Evolutionary conservation across 331 rosid genomes (phyloP), one percentile per base, ranked within the genome.

Genomic region (Pyracantha coccinea): DNA sequence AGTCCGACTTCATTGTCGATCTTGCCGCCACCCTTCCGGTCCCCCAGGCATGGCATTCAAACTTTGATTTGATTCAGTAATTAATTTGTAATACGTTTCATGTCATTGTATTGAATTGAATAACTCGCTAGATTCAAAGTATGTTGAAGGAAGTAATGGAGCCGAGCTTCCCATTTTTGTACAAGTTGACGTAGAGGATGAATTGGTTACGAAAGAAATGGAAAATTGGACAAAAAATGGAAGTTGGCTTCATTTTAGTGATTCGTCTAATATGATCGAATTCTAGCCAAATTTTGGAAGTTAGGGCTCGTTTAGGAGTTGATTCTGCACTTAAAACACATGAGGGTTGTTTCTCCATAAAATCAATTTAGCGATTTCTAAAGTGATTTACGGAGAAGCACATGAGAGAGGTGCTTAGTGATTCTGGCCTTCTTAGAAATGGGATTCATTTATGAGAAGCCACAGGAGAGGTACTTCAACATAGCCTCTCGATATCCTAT

Each of bases 11-110:
- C 66, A 69, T 90, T 24, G 70, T 94, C 28, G 99, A 94, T 73
- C 96, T 94, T 14, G 96, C 96, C 1, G 97, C 99, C 21, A 80
- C 91, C 4, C 83, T 94, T 75, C 99, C 97, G 2, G 62, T 94
- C 4, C 99, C 97, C 0, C 97, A 94, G 93, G 97, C 79, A 83
- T 53, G 55, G 19, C 68, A 8, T 16, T 23, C 38, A 12, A 33
- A 17, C 32, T 29, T 4, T 7, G 19, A 20, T 21, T 55, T 7
- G 6, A 20, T 55, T 7, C 3, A 55, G 24, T 55, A 8, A 55
- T 53, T 53, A 53, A 7, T 9, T 20, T 47, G 3, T 16, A 47
- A 20, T 1, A 20, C 61, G 0, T n/a, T 20, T 19, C 58, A 20
- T 55, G 25, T 11, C 6, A 55, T 55, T 20, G 24, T 0, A n/a